phyloP scores from a whole-genome alignment of 768 basidiomycete genomes.

The Macrocybe gigantea region DNA sequence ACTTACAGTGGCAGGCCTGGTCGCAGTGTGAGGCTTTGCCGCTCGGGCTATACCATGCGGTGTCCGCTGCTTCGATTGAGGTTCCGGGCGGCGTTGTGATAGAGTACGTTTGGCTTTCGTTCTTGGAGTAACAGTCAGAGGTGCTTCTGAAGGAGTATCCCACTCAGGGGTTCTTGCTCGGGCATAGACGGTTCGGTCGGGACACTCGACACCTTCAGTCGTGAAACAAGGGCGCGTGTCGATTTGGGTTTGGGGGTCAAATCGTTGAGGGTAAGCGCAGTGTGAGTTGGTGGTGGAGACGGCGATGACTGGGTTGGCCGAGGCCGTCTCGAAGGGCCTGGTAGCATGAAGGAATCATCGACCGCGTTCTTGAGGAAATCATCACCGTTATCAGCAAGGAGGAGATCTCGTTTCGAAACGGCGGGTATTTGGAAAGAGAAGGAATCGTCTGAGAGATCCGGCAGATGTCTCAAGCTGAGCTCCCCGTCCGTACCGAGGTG shows the following conservation, averaged over 20 bases:
- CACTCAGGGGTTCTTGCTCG: too few species aligned
- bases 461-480: constrained; percentile 47
- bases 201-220: too few species aligned
- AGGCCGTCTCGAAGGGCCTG: too few species aligned
- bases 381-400: constrained; percentile 42
- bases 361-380: constrained; percentile 40
- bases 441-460: constrained; percentile 46
- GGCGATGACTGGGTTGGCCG: too few species aligned
- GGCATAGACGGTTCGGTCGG: too few species aligned
- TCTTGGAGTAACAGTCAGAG: too few species aligned
- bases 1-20: constrained; percentile 1
- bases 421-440: constrained; percentile 54
- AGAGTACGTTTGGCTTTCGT: too few species aligned
- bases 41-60: constrained; percentile 1
- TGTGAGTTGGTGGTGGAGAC: constrained; percentile 9
- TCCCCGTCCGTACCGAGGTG: constrained; percentile 26
- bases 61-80: not conserved
- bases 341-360: constrained; percentile 16
- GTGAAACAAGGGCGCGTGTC: not conserved
- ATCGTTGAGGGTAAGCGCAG: constrained; percentile 32
- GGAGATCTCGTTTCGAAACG: constrained; percentile 37
- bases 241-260: constrained; percentile 13
- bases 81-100: too few species aligned
- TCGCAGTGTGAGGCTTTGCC: not conserved
- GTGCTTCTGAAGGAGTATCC: too few species aligned